A percentile compares a stretch with the other conserved stretches of the same genome.
Conservation (phyloP, 495 filamentous ascomycete genomes). For the Poronia punctata region DNA sequence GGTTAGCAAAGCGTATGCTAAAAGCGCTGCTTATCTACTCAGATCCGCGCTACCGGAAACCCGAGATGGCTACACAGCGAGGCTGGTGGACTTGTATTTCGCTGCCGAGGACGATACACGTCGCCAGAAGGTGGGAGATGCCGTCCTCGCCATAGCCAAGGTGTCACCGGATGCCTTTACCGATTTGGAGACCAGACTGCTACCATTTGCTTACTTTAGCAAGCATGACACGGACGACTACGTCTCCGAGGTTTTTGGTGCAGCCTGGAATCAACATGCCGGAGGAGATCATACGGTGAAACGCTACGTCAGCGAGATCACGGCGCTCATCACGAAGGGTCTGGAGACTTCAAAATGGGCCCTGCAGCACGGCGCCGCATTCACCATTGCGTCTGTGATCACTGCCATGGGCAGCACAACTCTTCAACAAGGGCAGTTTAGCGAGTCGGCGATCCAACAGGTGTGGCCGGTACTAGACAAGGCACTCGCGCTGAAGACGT, state of each 20-base stretch:
- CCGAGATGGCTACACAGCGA: constrained; percentile 58
- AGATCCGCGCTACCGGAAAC: constrained; percentile 64
- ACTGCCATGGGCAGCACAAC: constrained; percentile 45
- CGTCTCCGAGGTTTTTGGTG: constrained; percentile 65
- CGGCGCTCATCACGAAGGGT: constrained; percentile 55
- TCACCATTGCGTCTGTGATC: constrained; percentile 69
- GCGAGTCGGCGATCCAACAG: constrained; percentile 46
- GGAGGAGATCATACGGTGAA: constrained; percentile 74
- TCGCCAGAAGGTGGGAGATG: constrained; percentile 70
- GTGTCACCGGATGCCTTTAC: constrained; percentile 83
- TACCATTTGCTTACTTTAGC: constrained; percentile 83
- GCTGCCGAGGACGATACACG: constrained; percentile 65
- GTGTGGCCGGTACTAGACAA: constrained; percentile 80
- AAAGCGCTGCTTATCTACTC: constrained; percentile 76
- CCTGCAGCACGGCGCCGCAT: constrained; percentile 79
- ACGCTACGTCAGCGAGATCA: constrained; percentile 78
- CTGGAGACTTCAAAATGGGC: constrained; percentile 77
- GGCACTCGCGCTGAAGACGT: constrained; percentile 78
- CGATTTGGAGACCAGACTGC: constrained; percentile 59
- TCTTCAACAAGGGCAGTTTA: constrained; percentile 44
- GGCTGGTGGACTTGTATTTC: constrained; percentile 69
- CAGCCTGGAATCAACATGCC: constrained; percentile 85
- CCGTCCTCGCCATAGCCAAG: constrained; percentile 72
- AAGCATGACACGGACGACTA: constrained; percentile 78
- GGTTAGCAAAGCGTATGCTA: constrained; percentile 77